Evolutionary conservation across 352 stramenopile genomes (phyloP), one percentile per base, ranked within the genome.

Genomic region (Globisporangium middletonii): DNA sequence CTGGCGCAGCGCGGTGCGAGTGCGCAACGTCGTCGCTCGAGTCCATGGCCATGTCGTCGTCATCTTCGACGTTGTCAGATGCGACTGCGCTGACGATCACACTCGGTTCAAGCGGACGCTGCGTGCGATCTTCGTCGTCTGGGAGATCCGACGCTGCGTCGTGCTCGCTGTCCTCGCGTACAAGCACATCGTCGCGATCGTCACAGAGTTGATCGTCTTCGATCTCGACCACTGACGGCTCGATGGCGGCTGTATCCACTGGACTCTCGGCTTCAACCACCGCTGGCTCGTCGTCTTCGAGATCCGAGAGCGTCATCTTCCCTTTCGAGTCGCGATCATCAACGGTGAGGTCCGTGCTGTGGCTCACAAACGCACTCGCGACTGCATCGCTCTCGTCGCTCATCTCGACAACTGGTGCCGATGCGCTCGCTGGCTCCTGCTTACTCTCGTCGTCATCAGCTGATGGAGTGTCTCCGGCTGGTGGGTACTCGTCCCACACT

Each of bases 281-380:
- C 7, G 37, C 44, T 26, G 45, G 45, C 3, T 33, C 33, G 4
- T 44, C 30, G 13, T 38, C 33, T 11, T 48, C 37, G 1, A 56
- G 50, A 23, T 56, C 50, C 1, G 50, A 35, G 13, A 56, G 50
- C 1, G 50, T 56, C 50, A 56, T 48, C 50, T 38, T 38, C 8
- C 50, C 50, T 18, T 56, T 56, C 1, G 2, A 8, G 19, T 56
- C 50, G 16, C 33, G 30, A n/a, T 13, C 23, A 3, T 37, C 35
- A 33, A 16, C 23, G 19, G 18, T 28, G 8, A 48, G 6, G 4
- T 18, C 43, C 4, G 43, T 19, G 43, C 43, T 5, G 9, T 48
- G 43, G 43, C 43, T 48, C 43, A 11, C 43, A 3, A 28, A 26
- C 43, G 4, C n/a, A 48, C 19, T 48, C 43, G 19, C 18, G 43